Percentiles rank a stretch among this genome's conserved stretches.
phyloP scores from a whole-genome alignment of 208 protist genomes.

The Plasmodiophora brassicae region DNA sequence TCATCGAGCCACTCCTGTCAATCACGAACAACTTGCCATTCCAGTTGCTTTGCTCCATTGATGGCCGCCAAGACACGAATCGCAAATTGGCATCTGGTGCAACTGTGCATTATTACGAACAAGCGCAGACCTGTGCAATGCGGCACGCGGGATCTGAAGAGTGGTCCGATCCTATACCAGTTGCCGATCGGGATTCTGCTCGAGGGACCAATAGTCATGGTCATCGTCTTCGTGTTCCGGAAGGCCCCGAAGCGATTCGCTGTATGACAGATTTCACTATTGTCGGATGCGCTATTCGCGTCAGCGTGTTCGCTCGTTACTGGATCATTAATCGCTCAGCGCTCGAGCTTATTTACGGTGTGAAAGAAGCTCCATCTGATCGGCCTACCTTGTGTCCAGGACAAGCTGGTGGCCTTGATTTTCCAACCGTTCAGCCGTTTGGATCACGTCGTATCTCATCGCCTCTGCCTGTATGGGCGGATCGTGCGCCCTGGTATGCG shows the following conservation, averaged over 20 bases:
- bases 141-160: neutral
- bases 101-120: neutral
- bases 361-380: neutral
- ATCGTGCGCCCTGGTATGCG: constrained; percentile 11
- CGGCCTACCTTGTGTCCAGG: neutral
- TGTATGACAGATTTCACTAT: neutral
- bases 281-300: no score
- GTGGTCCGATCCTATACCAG: neutral
- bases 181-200: neutral
- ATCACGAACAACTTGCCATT: neutral
- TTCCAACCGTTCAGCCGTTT: neutral
- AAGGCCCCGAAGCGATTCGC: no score
- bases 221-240: no score
- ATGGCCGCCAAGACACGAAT: neutral
- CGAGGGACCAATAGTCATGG: no score
- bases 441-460: neutral
- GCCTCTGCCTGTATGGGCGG: neutral
- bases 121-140: neutral
- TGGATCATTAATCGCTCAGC: neutral
- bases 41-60: neutral
- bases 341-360: neutral
- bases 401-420: no score
- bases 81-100: neutral
- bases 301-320: neutral
- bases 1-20: neutral